These are phyloP conservation scores for Aspergillus coremiiformis DNA, from an alignment of 495 filamentous ascomycete species.

Conservation along the genomic window DNA sequence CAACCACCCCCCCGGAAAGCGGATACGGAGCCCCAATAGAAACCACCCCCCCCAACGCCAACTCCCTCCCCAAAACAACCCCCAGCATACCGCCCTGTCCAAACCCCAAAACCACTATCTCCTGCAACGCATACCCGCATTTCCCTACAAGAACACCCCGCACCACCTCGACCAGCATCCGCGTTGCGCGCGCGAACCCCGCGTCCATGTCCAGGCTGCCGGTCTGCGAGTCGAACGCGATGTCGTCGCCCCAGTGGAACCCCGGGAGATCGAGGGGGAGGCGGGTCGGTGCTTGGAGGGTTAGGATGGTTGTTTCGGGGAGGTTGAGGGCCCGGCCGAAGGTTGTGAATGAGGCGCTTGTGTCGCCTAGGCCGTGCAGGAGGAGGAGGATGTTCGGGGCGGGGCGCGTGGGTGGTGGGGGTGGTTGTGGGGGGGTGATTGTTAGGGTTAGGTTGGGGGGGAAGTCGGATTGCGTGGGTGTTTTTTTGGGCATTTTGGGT, in stretches of 20 bases:
- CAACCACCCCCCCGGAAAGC: constrained; percentile 30
- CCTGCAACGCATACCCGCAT: constrained; percentile 61
- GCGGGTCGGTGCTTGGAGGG: constrained; percentile 64
- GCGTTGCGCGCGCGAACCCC: constrained; percentile 54
- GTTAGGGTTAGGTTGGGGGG: constrained; percentile 38
- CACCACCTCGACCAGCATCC: constrained; percentile 51
- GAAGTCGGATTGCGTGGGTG: constrained; percentile 44
- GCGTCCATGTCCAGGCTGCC: constrained; percentile 72
- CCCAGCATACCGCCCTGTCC: constrained; percentile 83
- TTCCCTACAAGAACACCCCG: constrained; percentile 51
- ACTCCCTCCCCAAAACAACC: constrained; percentile 46
- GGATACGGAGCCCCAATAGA: constrained; percentile 71
- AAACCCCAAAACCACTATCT: constrained; percentile 75
- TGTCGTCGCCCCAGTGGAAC: constrained; percentile 92
- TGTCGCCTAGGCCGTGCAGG: constrained; percentile 87
- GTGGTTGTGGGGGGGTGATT: constrained; percentile 35
- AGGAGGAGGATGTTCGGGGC: constrained; percentile 73
- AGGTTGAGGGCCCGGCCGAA: constrained; percentile 69
- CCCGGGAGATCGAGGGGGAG: constrained; percentile 69
- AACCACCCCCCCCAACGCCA: constrained; percentile 51
- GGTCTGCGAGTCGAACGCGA: constrained; percentile 53
- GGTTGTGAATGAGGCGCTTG: constrained; percentile 56
- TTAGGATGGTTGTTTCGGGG: constrained; percentile 70
- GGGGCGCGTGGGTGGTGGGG: constrained; percentile 9
- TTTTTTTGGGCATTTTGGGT: constrained; percentile 36